Percentiles rank a stretch among this genome's conserved stretches.
Evolutionary conservation across 371 early-diverging fungal genomes (phyloP).

Genomic region (Choanephora cucurbitarum): DNA sequence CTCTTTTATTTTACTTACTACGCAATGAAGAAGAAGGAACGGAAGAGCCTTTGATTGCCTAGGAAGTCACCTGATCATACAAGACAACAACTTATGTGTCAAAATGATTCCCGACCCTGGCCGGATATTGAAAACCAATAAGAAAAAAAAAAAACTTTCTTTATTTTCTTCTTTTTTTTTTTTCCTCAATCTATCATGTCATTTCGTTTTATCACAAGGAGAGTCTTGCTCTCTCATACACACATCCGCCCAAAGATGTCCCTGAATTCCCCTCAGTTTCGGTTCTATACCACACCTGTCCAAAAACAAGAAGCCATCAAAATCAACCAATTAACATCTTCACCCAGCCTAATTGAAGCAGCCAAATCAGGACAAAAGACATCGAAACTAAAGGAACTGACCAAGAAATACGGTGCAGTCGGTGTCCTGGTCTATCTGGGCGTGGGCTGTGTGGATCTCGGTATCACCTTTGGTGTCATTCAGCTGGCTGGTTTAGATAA

Average conservation of each 20-base stretch:
- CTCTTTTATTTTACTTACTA: too few species aligned
- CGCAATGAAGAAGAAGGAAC: too few species aligned
- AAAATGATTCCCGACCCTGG: constrained; percentile 5
- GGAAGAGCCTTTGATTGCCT: too few species aligned
- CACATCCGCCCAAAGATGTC: too few species aligned
- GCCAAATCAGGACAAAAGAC: constrained; percentile 18
- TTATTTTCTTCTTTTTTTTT: background rate
- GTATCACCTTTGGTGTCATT: constrained; percentile 38
- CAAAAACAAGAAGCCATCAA: constrained; percentile 10
- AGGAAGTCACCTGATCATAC: too few species aligned
- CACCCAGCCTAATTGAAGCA: constrained; percentile 21
- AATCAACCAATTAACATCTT: constrained; percentile 19
- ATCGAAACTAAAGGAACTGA: constrained; percentile 23
- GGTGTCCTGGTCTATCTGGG: constrained; percentile 47
- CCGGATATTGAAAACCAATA: constrained; percentile 2
- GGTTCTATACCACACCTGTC: constrained; percentile 12
- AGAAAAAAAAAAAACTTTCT: background rate
- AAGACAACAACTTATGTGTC: constrained; percentile 1
- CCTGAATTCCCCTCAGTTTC: too few species aligned
- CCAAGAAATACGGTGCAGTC: constrained; percentile 44
- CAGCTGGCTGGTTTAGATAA: constrained; percentile 42
- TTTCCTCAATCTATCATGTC: background rate
- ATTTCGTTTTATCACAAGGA: background rate
- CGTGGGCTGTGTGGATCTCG: constrained; percentile 43
- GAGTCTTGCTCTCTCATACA: background rate